Conservation (phyloP, 2,329 filamentous ascomycete species). For the Phialemoniopsis sp. region DNA sequence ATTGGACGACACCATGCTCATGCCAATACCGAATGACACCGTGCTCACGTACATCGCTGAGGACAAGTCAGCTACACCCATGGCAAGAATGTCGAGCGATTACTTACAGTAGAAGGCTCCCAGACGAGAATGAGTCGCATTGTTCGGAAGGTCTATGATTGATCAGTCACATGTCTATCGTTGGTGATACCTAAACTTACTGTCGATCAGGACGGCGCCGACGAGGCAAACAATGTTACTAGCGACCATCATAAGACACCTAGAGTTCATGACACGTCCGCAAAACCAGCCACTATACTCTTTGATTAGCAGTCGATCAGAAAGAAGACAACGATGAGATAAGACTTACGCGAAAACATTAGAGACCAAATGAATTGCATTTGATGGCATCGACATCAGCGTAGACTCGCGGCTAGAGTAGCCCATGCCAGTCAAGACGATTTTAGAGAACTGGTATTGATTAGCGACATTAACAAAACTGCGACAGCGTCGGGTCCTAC, state of each 20-base stretch:
- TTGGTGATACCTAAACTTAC: neutral
- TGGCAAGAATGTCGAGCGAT: neutral
- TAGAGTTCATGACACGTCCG: neutral
- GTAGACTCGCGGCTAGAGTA: neutral
- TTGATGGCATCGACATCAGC: neutral
- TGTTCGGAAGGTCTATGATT: neutral
- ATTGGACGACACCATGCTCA: constrained; percentile 2
- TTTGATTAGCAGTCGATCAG: neutral
- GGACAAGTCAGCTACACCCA: neutral
- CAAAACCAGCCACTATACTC: neutral
- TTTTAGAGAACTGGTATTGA: neutral
- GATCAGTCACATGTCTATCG: neutral
- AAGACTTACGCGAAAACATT: neutral
- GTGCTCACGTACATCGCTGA: constrained; percentile 2
- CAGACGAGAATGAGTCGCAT: neutral
- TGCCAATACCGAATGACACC: constrained; percentile 1
- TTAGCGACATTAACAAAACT: neutral
- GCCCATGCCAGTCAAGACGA: neutral
- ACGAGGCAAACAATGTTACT: constrained; percentile 1
- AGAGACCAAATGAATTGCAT: neutral
- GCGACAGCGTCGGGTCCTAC: neutral
- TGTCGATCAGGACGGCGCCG: neutral
- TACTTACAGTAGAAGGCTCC: constrained; percentile 1
- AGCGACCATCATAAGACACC: constrained; percentile 1
- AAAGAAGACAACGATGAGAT: neutral